phyloP scores from a whole-genome alignment of 345 rosid species.

The Syzygium aqueum region DNA sequence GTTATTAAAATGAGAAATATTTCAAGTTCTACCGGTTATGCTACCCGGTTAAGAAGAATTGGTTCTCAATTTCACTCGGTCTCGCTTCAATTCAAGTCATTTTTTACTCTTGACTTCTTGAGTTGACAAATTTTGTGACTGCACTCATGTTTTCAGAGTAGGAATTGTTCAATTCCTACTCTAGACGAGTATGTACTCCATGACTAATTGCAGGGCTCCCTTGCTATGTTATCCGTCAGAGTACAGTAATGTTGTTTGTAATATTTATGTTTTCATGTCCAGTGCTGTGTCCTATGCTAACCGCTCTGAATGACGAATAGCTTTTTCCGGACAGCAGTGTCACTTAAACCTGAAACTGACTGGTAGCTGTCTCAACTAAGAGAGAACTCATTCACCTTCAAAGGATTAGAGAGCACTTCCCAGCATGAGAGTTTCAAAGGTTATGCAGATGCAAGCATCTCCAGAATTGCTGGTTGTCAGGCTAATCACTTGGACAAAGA shows the following conservation, averaged over 20 bases:
- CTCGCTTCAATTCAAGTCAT: background rate
- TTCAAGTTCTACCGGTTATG: background rate
- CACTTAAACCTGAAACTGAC: background rate
- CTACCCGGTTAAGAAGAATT: background rate
- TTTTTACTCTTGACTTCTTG: background rate
- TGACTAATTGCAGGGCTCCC: background rate
- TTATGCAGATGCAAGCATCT: background rate
- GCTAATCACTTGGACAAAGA: background rate
- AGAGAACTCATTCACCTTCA: background rate
- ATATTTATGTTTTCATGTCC: too few relatives aligned
- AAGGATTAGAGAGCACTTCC: fast-evolving
- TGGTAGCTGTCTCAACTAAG: background rate
- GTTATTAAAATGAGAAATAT: background rate
- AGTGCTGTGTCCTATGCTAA: too few relatives aligned
- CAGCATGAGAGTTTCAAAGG: background rate
- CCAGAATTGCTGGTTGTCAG: background rate
- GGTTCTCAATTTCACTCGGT: background rate
- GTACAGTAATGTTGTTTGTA: background rate
- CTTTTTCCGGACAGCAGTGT: background rate
- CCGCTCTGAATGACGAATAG: background rate
- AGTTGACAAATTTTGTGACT: background rate
- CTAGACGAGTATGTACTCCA: background rate
- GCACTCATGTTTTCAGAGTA: background rate
- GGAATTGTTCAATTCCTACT: background rate
- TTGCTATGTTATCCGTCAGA: background rate